Base-by-base conservation (phyloP, 768 basidiomycete species). In the Amyloporia xantha region DNA sequence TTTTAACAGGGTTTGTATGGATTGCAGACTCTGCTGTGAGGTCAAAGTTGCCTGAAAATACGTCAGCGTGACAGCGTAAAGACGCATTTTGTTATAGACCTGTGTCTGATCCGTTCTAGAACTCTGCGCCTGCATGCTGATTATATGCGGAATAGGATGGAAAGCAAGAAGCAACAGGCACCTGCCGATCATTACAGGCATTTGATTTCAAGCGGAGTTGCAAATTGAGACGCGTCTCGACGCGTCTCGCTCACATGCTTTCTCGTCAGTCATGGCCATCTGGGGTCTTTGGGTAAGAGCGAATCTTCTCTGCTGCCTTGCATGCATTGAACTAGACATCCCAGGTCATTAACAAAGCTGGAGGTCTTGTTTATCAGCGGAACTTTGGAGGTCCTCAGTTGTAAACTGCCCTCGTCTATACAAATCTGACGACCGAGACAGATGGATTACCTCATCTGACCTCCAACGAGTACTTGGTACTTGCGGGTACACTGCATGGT, bases 281-380 rank as follows among this genome's bases (percentile, higher is more conserved):
- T 88, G 77, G 61, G 79, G 84, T 59, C 79, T 91, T 44, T 91
- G 90, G 89, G 89, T 87, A 69, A 73, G 62, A n/a, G 44, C 4
- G 21, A 5, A 17, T n/a, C n/a, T n/a, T n/a, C n/a, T n/a, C n/a
- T n/a, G n/a, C n/a, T n/a, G n/a, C n/a, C n/a, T n/a, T n/a, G n/a
- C n/a, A n/a, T n/a, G n/a, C n/a, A n/a, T n/a, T n/a, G n/a, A n/a
- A n/a, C n/a, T n/a, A n/a, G 42, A 7, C 13, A 11, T 17, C 65
- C 50, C 64, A 92, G 89, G 81, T 97, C 49, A 95, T 98, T 61
- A 98, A 97, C 68, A 98, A 98, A 72, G 96, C 96, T 12, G 96
- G 96, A 23, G 96, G 96, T 5, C 78, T 98, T 27, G 86, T 97
- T 38, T 98, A 94, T 70, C 87, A 94, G 58, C 80, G 89, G 50